These are phyloP conservation scores for Backusella sp. DNA, from an alignment of 192 early-diverging fungal species.

Conservation along the genomic window DNA sequence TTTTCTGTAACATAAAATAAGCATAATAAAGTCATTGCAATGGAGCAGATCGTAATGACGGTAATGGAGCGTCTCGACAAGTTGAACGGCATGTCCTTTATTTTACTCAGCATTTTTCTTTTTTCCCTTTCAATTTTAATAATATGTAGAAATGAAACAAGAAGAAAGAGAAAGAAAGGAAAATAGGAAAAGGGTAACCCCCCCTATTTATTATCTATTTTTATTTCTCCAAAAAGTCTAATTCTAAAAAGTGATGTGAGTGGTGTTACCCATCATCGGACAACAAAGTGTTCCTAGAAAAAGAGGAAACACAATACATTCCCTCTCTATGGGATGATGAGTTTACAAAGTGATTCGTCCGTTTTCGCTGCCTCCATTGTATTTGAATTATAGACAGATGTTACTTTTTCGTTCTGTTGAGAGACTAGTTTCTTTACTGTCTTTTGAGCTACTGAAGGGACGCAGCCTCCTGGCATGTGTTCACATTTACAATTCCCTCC, in stretches of 20 bases:
- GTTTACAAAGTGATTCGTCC: background rate
- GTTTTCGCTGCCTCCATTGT: slow-evolving; percentile 9
- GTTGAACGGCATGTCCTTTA: background rate
- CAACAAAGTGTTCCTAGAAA: background rate
- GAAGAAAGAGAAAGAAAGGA: background rate
- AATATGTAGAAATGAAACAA: background rate
- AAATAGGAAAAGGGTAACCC: background rate
- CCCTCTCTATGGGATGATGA: background rate
- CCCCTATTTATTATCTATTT: slow-evolving; percentile 3
- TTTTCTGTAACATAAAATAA: slow-evolving; percentile 2
- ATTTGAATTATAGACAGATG: slow-evolving; percentile 11
- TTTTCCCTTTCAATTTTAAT: background rate
- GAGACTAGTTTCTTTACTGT: background rate
- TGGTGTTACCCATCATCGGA: background rate
- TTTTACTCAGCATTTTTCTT: background rate
- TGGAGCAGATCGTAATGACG: background rate
- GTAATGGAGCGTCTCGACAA: background rate
- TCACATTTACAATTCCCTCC: slow-evolving; percentile 70
- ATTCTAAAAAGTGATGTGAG: background rate
- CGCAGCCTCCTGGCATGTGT: slow-evolving; percentile 68
- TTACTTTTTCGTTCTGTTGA: background rate
- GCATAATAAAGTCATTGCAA: background rate
- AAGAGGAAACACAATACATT: background rate
- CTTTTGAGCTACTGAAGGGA: slow-evolving; percentile 8
- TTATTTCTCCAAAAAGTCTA: background rate